These are phyloP conservation scores for Chenopodium berlandieri DNA, from an alignment of 148 eudicot genomes.

Conservation along the genomic window DNA sequence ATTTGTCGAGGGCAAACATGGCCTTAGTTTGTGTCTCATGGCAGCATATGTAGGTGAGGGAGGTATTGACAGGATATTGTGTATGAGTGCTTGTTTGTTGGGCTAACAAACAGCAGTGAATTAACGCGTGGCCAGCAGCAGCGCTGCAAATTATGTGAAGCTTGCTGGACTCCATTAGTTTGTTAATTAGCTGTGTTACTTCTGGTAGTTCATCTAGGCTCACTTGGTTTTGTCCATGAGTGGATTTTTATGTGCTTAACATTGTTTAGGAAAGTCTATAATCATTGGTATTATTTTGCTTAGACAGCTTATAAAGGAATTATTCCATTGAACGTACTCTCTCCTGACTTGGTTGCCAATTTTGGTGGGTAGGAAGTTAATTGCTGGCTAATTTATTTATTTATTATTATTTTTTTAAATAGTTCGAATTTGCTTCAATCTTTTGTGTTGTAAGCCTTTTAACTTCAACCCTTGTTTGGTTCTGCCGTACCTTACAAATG, in stretches of 20 bases:
- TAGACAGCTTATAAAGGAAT: too few species aligned
- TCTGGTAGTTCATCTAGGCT: background rate
- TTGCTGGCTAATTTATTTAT: too few species aligned
- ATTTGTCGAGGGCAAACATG: background rate
- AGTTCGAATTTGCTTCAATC: background rate
- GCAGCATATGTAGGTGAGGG: background rate
- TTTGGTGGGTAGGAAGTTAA: background rate
- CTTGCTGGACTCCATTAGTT: background rate
- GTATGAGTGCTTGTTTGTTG: background rate
- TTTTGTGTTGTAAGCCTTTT: too few species aligned
- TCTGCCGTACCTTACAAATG: too few species aligned
- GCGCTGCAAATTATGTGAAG: background rate
- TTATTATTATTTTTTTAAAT: too few species aligned
- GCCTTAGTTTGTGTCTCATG: background rate
- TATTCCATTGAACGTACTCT: too few species aligned
- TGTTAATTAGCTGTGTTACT: background rate
- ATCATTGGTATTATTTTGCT: too few species aligned
- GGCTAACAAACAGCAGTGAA: background rate
- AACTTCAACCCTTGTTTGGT: too few species aligned
- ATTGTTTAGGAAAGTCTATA: background rate
- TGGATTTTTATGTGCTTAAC: background rate
- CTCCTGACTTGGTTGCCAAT: background rate
- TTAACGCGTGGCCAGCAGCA: background rate
- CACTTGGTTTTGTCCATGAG: background rate
- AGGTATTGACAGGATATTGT: too few species aligned